Base-by-base conservation (phyloP, 331 rosid species). In the Quercus lobata region DNA sequence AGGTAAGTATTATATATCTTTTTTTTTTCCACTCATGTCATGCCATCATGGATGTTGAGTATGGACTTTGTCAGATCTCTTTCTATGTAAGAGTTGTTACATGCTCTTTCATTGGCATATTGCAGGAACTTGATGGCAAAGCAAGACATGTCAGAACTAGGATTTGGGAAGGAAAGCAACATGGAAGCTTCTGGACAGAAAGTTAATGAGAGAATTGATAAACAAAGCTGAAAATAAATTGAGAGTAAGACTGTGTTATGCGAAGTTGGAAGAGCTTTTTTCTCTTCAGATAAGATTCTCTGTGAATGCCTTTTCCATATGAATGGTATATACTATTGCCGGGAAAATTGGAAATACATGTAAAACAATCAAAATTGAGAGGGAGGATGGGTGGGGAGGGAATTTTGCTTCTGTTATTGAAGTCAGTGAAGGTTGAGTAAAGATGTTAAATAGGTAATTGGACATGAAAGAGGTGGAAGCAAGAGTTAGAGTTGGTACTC, bases 41-140 rank as follows among this genome's bases (percentile, higher is more conserved):
- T 49, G 55, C 55, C 17, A 15, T 49, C 55, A 49, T 49, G 21
- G 57, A 32, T 65, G 19, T 66, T 76, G 79, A 77, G 63, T 69
- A 55, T 11, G 19, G 18, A 68, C 65, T 57, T 78, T 70, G 41
- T 54, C 41, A 11, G 53, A 57, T 75, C 54, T 75, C 69, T 80
- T 57, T 70, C 68, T 72, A 71, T 72, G 14, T 35, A 14, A 72
- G 62, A 56, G 54, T 32, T 75, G 66, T 62, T 61, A 63, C 65
- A 77, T 66, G 83, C 75, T 76, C 65, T 77, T 72, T 22, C 8
- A 73, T 77, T 78, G 72, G 69, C 78, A 63, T 79, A 57, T 86
- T 72, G 78, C 90, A 95, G 98, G 92, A 95, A 95, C 85, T 89
- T 93, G 88, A 95, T 95, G 99, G 99, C 99, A 53, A 93, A 93